Evolutionary conservation across 164 flowering plant species (phyloP), one percentile per base, ranked within the genome.

Genomic region (Nymphaea colorata): DNA sequence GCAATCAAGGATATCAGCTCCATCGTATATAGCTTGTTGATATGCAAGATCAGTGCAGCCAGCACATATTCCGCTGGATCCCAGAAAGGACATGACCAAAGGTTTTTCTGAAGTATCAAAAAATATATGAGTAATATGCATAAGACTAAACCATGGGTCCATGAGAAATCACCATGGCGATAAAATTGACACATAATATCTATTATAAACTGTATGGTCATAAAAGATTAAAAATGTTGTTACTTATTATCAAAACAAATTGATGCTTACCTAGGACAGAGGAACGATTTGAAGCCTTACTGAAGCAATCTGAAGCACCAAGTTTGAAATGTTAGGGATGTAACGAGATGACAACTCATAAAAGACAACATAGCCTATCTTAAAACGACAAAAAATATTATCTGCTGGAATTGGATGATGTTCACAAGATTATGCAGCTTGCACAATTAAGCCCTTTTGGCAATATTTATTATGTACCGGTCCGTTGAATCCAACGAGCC

Each of bases 41-140:
- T 95, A 95, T 68, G 99, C 94, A 68, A 78, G 62, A 75, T 95
- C 86, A 61, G 99, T 90, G 66, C 89, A 85, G 64, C 87, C 87
- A 74, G 99, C 92, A 76, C 73, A 90, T 61, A 83, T 77, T 70
- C 98, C 98, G 77, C 98, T 92, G 72, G 98, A 92, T 69, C 99
- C 98, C 71, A 84, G 79, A 65, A 78, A 69, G 62, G 97, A 82
- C 73, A 92, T 86, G 60, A 95, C 80, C 78, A 77, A 67, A 66
- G 84, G 79, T 4, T 71, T 77, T 11, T 18, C 99, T 92, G 88
- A 43, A 81, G 44, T 66, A 76, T 3, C 6, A 55, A 8, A 55
- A 16, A 69, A 47, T 42, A 67, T 12, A 1, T 55, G 2, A 16
- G 36, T 25, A 25, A 25, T 25, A 25, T 25, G 1, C 36, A 25